These are phyloP conservation scores for Trichothecium roseum DNA, from an alignment of 2,329 filamentous ascomycete species.

Conservation along the genomic window DNA sequence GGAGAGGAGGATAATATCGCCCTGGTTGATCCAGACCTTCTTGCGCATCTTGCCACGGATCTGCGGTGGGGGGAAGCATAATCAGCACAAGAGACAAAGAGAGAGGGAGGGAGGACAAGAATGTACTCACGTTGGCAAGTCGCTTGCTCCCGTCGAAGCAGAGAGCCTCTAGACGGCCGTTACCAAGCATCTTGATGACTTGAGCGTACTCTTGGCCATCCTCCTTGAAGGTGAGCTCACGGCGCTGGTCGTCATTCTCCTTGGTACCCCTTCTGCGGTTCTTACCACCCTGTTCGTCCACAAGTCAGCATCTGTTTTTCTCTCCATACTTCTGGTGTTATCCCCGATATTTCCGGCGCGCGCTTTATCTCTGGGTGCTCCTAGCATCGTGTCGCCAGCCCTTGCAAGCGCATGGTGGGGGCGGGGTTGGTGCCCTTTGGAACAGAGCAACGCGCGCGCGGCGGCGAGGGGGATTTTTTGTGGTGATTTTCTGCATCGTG, in stretches of 20 bases:
- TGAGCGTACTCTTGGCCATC: slow-evolving; percentile 66
- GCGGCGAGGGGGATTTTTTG: background rate
- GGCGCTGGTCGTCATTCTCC: slow-evolving; percentile 98
- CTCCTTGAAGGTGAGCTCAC: slow-evolving; percentile 97
- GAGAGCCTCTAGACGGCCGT: slow-evolving; percentile 82
- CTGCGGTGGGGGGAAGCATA: slow-evolving; percentile 30
- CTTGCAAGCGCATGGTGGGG: slow-evolving; percentile 4
- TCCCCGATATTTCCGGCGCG: background rate
- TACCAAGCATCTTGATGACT: slow-evolving; percentile 82
- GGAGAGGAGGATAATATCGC: slow-evolving; percentile 82
- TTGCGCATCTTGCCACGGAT: slow-evolving; percentile 90
- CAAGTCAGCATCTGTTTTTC: slow-evolving; percentile 7
- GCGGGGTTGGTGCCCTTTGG: slow-evolving; percentile 4
- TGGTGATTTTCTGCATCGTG: no score
- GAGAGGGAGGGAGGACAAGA: background rate
- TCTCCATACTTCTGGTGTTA: background rate
- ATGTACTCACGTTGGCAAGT: slow-evolving; percentile 26
- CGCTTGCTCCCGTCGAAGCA: slow-evolving; percentile 75
- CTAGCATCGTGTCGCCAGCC: background rate
- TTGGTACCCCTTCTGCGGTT: slow-evolving; percentile 98
- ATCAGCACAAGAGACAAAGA: slow-evolving; percentile 1
- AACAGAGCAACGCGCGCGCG: slow-evolving; percentile 1
- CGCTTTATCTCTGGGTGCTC: background rate
- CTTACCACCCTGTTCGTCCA: slow-evolving; percentile 71
- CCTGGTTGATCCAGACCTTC: slow-evolving; percentile 99